Evolutionary conservation across 768 basidiomycete species (phyloP), one percentile per base, ranked within the genome.

Genomic region (Kwoniella mangroviensis): DNA sequence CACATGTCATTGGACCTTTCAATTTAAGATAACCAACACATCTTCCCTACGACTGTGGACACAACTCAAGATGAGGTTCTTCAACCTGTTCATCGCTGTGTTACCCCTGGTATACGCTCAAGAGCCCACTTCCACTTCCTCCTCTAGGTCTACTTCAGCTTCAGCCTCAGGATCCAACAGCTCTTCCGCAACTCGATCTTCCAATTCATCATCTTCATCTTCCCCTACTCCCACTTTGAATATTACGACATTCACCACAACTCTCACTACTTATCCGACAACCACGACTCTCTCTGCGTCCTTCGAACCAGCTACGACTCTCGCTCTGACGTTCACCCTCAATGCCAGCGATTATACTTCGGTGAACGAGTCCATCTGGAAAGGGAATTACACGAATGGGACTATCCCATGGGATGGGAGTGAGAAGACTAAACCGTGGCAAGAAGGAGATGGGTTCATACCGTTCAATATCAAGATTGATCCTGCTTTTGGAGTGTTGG

Each of bases 401-500:
- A 73, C 71, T 55, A 62, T 65, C 24, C 55, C 60, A 22, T 61
- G 55, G 26, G 70, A 75, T 62, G 71, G 42, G 57, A 24, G 15
- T 49, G 45, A 49, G 45, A 42, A 43, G 21, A 51, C 57, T 56
- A 66, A 66, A 28, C 52, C 53, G 78, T 70, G 79, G 78, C 77
- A 81, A 22, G 78, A 75, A 45, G 75, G 71, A 4, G 73, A 76
- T 24, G 65, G 79, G 74, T 71, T 75, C 49, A 65, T 84, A 3
- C 85, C 86, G 15, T 84, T 84, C 70, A 88, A 86, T 22, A 93
- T 94, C 21, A 87, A 85, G 79, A 85, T 96, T 45, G 92, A 93
- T 78, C 92, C 92, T 28, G 94, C 90, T 17, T 98, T 95, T 83
- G 94, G 90, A 61, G 92, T 94, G 40, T 87, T 94, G 17, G 95